Evolutionary conservation across 2,329 filamentous ascomycete species (phyloP).

Genomic region (Capronia epimyces): DNA sequence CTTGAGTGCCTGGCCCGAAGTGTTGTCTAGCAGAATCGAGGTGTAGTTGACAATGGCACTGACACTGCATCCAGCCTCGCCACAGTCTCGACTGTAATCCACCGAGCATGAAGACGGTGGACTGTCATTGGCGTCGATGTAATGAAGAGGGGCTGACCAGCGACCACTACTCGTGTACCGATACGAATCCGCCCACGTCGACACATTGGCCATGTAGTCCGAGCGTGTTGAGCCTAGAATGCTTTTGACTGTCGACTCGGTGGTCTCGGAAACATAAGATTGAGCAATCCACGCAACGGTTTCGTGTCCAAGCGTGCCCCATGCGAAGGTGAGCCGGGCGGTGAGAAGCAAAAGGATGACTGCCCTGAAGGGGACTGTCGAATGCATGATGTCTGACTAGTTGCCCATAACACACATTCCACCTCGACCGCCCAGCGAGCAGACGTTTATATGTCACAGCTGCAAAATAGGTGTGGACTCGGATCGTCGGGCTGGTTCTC

Average conservation of each 20-base stretch:
- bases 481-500: background rate
- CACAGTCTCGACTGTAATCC: slow-evolving; percentile 45
- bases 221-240: slow-evolving; percentile 42
- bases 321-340: slow-evolving; percentile 81
- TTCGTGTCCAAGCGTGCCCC: slow-evolving; percentile 51
- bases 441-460: background rate
- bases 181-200: slow-evolving; percentile 52
- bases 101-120: slow-evolving; percentile 20
- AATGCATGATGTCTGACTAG: background rate
- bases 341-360: slow-evolving; percentile 84
- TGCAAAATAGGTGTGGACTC: background rate
- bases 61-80: slow-evolving; percentile 46
- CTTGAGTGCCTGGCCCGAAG: slow-evolving; percentile 28
- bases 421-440: background rate
- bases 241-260: slow-evolving; percentile 41
- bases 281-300: slow-evolving; percentile 53
- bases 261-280: slow-evolving; percentile 41
- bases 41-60: slow-evolving; percentile 49
- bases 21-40: slow-evolving; percentile 37
- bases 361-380: background rate
- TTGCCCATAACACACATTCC: too few species aligned
- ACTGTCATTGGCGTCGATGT: slow-evolving; percentile 22
- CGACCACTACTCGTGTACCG: slow-evolving; percentile 44
- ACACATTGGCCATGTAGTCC: slow-evolving; percentile 48
- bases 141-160: slow-evolving; percentile 41